phyloP scores from a whole-genome alignment of 2,329 filamentous ascomycete genomes.

The Sclerotiophoma versabilis region DNA sequence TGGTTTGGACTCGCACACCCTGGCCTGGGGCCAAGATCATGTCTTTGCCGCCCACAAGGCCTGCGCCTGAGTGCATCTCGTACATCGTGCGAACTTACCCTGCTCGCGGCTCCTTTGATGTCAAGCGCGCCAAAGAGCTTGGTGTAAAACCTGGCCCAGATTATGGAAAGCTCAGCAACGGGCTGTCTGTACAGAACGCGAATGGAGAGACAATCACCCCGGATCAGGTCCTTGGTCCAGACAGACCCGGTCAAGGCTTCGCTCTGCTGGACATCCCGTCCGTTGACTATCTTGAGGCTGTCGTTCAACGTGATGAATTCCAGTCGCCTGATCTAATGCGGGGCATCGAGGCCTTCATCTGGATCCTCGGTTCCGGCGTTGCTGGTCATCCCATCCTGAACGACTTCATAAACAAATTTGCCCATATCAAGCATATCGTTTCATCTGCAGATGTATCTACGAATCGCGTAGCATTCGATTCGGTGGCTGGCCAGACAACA shows the following conservation, averaged over 20 bases:
- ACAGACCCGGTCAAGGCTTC: constrained; percentile 73
- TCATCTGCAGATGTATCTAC: constrained; percentile 76
- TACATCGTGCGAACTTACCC: constrained; percentile 84
- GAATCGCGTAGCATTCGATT: constrained; percentile 76
- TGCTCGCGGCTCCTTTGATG: constrained; percentile 81
- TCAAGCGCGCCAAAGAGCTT: constrained; percentile 67
- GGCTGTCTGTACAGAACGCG: constrained; percentile 67
- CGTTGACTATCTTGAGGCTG: constrained; percentile 70
- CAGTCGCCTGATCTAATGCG: constrained; percentile 68
- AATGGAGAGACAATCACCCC: constrained; percentile 77
- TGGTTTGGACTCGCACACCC: constrained; percentile 75
- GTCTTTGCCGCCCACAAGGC: constrained; percentile 71
- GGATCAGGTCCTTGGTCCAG: constrained; percentile 81
- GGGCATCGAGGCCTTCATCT: constrained; percentile 74
- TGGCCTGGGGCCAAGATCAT: constrained; percentile 76
- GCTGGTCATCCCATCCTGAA: constrained; percentile 67
- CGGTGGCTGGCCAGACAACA: constrained; percentile 70
- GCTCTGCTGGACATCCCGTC: constrained; percentile 82
- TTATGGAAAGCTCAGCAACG: constrained; percentile 67
- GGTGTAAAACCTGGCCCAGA: constrained; percentile 67
- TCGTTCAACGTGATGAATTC: constrained; percentile 78
- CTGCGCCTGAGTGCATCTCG: constrained; percentile 73
- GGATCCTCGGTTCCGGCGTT: constrained; percentile 79
- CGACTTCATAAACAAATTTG: constrained; percentile 71
- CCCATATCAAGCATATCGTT: constrained; percentile 74